These are phyloP conservation scores for barrel medic (Medicago truncatula) DNA, from an alignment of 306 rosid genomes.

Conservation along the genomic window MtrunA17r5.0-ANR NC_053043.1:50924501-50925000, in stretches of 20 bases:
- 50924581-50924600: too few relatives aligned
- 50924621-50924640: too few relatives aligned
- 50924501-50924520: too few relatives aligned
- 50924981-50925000: neutral
- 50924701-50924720: constrained; percentile 37
- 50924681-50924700: constrained; percentile 5
- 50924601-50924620: too few relatives aligned
- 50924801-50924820: neutral
- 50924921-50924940: neutral
- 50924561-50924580: too few relatives aligned
- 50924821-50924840: neutral
- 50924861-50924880: neutral
- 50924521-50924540: too few relatives aligned
- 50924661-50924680: neutral
- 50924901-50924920: neutral
- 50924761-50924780: constrained; percentile 39
- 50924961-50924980: neutral
- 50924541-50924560: too few relatives aligned
- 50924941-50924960: neutral
- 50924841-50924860: neutral
- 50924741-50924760: constrained; percentile 2
- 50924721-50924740: constrained; percentile 48
- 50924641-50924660: too few relatives aligned
- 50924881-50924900: neutral
- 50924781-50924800: neutral